Conservation (phyloP, 257 asterid species). For the Rehmannia glutinosa region DNA sequence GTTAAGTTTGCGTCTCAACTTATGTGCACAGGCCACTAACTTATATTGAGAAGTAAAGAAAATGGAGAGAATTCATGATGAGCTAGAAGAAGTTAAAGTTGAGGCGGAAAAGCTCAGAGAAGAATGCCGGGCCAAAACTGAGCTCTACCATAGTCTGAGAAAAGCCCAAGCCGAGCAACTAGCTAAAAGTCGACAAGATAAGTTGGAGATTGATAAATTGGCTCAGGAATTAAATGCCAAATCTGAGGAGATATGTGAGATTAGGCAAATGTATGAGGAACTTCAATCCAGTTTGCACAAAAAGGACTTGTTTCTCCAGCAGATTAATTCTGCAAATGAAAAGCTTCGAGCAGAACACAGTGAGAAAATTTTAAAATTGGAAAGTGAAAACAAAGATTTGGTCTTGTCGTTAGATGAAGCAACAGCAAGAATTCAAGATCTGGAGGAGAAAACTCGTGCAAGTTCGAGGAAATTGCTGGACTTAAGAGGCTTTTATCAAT, state of each 20-base stretch:
- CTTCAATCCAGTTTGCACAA: conserved; percentile 37
- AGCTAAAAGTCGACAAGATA: conserved; percentile 23
- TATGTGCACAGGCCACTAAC: conserved; percentile 5
- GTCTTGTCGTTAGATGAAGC: conserved; percentile 31
- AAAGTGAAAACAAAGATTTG: conserved; percentile 25
- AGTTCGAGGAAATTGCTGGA: conserved; percentile 39
- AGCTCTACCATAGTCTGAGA: conserved; percentile 27
- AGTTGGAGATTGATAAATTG: conserved; percentile 30
- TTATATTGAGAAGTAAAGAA: conserved; percentile 4
- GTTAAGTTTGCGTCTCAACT: neutral
- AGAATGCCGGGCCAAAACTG: conserved; percentile 26
- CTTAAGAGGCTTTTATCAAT: conserved; percentile 32
- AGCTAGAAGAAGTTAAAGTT: conserved; percentile 24
- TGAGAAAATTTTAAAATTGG: conserved; percentile 25
- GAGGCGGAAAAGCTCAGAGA: conserved; percentile 30
- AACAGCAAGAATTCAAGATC: conserved; percentile 32
- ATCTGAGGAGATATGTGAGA: conserved; percentile 35
- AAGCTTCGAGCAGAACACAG: conserved; percentile 28
- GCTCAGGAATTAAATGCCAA: conserved; percentile 31
- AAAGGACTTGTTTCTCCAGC: conserved; percentile 35
- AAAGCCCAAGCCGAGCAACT: conserved; percentile 31
- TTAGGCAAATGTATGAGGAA: conserved; percentile 29
- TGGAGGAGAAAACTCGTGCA: conserved; percentile 31
- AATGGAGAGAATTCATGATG: conserved; percentile 23
- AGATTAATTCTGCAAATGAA: conserved; percentile 31